phyloP scores from a whole-genome alignment of 495 filamentous ascomycete species.

The Tuber umbilicatum region DNA sequence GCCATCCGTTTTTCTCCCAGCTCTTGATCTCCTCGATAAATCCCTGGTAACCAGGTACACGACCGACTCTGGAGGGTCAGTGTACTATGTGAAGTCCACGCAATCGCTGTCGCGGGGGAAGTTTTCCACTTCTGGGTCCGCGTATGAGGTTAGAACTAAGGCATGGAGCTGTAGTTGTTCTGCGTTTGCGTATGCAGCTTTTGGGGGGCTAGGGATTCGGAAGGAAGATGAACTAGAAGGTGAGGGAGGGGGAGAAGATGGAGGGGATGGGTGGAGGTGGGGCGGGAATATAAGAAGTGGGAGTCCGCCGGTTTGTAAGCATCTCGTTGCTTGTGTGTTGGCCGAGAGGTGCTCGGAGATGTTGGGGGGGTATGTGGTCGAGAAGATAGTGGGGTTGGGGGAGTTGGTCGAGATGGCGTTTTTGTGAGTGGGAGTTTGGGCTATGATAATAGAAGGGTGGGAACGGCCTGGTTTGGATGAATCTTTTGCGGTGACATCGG shows the following conservation, averaged over 20 bases:
- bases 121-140: not conserved
- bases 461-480: not conserved
- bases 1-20: slow-evolving; percentile 54
- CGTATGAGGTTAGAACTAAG: slow-evolving; percentile 5
- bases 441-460: not conserved
- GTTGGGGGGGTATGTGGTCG: slow-evolving; percentile 52
- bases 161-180: slow-evolving; percentile 12
- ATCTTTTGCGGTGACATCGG: not conserved
- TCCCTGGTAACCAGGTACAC: slow-evolving; percentile 49
- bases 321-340: slow-evolving; percentile 76
- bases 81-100: slow-evolving; percentile 6
- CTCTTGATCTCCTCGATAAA: slow-evolving; percentile 62
- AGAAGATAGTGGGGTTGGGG: slow-evolving; percentile 52
- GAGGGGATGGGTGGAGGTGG: slow-evolving; percentile 43
- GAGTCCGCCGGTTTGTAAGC: slow-evolving; percentile 70
- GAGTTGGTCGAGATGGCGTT: slow-evolving; percentile 66
- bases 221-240: not conserved
- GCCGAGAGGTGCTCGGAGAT: slow-evolving; percentile 58
- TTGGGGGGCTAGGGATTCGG: not conserved
- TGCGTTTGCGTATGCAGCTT: slow-evolving; percentile 5
- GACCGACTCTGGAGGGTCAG: not conserved
- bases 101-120: not conserved
- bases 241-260: not conserved
- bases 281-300: slow-evolving; percentile 49
- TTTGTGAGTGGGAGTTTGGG: not conserved